Evolutionary conservation across 2,329 filamentous ascomycete genomes (phyloP).

Genomic region (Xylariaceae sp.): DNA sequence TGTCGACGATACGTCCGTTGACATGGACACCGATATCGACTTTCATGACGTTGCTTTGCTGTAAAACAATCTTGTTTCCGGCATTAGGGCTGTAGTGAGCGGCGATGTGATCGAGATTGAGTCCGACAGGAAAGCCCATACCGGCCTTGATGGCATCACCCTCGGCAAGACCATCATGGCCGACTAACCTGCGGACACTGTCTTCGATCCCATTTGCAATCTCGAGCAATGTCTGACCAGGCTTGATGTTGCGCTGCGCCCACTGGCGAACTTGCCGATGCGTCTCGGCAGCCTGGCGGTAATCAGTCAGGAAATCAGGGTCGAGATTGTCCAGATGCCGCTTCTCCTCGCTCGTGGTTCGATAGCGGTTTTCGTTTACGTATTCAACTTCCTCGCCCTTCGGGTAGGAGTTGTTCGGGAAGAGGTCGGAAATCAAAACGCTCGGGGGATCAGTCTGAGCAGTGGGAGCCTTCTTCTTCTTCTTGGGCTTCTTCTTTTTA

Average conservation of each 20-base stretch:
- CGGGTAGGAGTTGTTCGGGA: slow-evolving; percentile 68
- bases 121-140: slow-evolving; percentile 81
- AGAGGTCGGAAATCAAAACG: slow-evolving; percentile 68
- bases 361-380: slow-evolving; percentile 68
- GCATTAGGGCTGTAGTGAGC: slow-evolving; percentile 86
- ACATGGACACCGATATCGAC: slow-evolving; percentile 80
- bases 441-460: slow-evolving; percentile 74
- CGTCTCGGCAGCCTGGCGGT: slow-evolving; percentile 81
- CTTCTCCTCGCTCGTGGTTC: slow-evolving; percentile 82
- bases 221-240: slow-evolving; percentile 73
- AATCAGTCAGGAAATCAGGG: slow-evolving; percentile 74
- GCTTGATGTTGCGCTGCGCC: slow-evolving; percentile 75
- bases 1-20: slow-evolving; percentile 76
- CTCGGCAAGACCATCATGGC: slow-evolving; percentile 70
- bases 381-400: slow-evolving; percentile 77
- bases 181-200: slow-evolving; percentile 70
- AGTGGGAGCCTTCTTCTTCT: slow-evolving; percentile 62
- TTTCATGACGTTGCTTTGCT: slow-evolving; percentile 73
- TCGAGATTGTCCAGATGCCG: slow-evolving; percentile 76
- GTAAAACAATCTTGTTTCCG: slow-evolving; percentile 72
- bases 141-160: slow-evolving; percentile 75
- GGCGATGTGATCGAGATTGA: slow-evolving; percentile 79
- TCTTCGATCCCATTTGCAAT: slow-evolving; percentile 87
- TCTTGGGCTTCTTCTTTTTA: slow-evolving; percentile 74
- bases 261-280: slow-evolving; percentile 83